A percentile compares a stretch with the other conserved stretches of the same genome.
These are phyloP conservation scores for Wallacemonas sp. DNA, from an alignment of 208 protist genomes.

Conservation along the genomic window DNA sequence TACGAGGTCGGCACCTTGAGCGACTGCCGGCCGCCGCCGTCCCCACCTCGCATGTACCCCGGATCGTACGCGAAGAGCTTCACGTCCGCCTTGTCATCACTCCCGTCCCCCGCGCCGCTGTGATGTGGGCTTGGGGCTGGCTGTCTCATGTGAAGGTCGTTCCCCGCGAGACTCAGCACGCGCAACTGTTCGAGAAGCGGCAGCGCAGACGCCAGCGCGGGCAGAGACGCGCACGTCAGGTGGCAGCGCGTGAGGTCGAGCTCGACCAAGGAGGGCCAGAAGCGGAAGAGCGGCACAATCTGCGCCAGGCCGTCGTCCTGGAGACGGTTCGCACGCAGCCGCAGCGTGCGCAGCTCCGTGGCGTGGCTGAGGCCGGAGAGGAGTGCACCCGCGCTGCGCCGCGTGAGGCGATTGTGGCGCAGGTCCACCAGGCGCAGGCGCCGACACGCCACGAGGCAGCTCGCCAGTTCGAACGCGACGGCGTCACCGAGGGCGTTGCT, in stretches of 20 bases:
- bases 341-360: conserved; percentile 32
- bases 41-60: conserved; percentile 43
- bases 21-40: conserved; percentile 14
- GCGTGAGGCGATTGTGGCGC: conserved; percentile 59
- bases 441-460: conserved; percentile 43
- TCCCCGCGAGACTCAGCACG: conserved; percentile 61
- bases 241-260: conserved; percentile 76
- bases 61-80: conserved; percentile 73
- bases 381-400: conserved; percentile 24
- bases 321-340: conserved; percentile 61
- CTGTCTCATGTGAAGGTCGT: conserved; percentile 39
- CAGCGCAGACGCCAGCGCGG: conserved; percentile 32
- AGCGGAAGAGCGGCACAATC: conserved; percentile 31
- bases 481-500: conserved; percentile 49
- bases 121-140: too few relatives aligned
- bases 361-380: conserved; percentile 38
- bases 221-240: conserved; percentile 44
- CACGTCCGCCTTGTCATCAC: not conserved
- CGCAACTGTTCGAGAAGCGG: conserved; percentile 32
- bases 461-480: conserved; percentile 44
- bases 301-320: conserved; percentile 44
- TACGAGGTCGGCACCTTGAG: conserved; percentile 71
- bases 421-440: conserved; percentile 43
- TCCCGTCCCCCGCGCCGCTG: not conserved
- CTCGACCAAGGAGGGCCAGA: conserved; percentile 51